These are phyloP conservation scores for Tetrahymena borealis DNA, from an alignment of 73 alveolate species.

Conservation along the genomic window DNA sequence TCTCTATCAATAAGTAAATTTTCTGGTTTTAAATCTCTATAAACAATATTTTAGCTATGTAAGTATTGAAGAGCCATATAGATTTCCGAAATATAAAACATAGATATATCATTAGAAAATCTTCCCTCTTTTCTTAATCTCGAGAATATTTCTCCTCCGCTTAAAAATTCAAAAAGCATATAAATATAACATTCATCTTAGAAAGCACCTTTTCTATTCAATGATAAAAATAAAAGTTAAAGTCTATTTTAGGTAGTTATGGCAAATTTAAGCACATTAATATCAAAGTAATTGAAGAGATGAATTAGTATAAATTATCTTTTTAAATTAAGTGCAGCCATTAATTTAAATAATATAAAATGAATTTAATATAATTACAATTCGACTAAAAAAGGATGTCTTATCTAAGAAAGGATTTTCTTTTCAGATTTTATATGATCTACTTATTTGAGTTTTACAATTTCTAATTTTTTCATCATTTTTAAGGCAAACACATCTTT, in stretches of 20 bases:
- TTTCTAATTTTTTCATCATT: constrained; percentile 86
- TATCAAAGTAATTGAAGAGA: too few relatives aligned
- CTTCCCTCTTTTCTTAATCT: constrained; percentile 49
- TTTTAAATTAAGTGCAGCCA: too few relatives aligned
- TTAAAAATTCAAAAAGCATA: constrained; percentile 54
- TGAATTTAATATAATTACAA: constrained; percentile 13
- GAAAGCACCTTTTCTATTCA: constrained; percentile 25
- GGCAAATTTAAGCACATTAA: too few relatives aligned
- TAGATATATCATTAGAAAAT: constrained; percentile 50
- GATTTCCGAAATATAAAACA: constrained; percentile 59
- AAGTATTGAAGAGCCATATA: constrained; percentile 50
- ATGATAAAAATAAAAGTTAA: not conserved
- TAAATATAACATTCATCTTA: constrained; percentile 50
- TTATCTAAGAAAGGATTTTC: constrained; percentile 11
- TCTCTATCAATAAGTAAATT: constrained; percentile 58
- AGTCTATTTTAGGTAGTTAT: too few relatives aligned
- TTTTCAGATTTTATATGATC: constrained; percentile 49
- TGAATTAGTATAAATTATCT: too few relatives aligned
- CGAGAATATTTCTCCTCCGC: constrained; percentile 64
- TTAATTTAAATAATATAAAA: too few relatives aligned
- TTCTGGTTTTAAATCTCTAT: constrained; percentile 67
- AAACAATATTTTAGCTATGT: constrained; percentile 54
- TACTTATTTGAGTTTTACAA: constrained; percentile 78
- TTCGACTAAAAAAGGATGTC: constrained; percentile 48
- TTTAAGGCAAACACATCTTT: constrained; percentile 87